Percentiles rank a stretch among this genome's conserved stretches.
phyloP scores from a whole-genome alignment of 495 filamentous ascomycete genomes.

The Aspergillus saccharolyticus region DNA sequence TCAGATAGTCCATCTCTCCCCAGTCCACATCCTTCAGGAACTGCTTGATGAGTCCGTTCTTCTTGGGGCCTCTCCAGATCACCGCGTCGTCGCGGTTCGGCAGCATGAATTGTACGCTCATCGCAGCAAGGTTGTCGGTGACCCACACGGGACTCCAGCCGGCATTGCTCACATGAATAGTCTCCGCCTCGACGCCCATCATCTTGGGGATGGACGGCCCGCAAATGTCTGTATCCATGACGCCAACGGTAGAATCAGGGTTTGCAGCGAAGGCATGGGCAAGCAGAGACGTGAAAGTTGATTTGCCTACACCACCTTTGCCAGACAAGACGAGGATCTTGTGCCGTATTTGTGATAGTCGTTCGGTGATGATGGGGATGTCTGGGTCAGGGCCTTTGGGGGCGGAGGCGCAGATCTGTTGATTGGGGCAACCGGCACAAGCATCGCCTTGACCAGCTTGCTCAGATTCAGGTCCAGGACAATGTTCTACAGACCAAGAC shows the following conservation, averaged over 20 bases:
- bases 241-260: slow-evolving; percentile 67
- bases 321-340: slow-evolving; percentile 90
- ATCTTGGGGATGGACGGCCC: slow-evolving; percentile 94
- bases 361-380: slow-evolving; percentile 77
- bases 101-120: slow-evolving; percentile 98
- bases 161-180: slow-evolving; percentile 74
- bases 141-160: slow-evolving; percentile 97
- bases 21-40: slow-evolving; percentile 97
- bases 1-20: slow-evolving; percentile 87
- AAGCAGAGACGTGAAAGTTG: slow-evolving; percentile 81
- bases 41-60: slow-evolving; percentile 96
- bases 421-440: slow-evolving; percentile 92
- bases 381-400: slow-evolving; percentile 97
- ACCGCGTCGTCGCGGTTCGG: slow-evolving; percentile 88
- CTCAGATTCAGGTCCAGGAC: slow-evolving; percentile 87
- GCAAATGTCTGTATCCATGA: slow-evolving; percentile 97
- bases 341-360: slow-evolving; percentile 74
- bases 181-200: slow-evolving; percentile 92
- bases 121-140: slow-evolving; percentile 81
- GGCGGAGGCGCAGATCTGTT: slow-evolving; percentile 86
- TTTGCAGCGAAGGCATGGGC: slow-evolving; percentile 82
- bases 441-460: slow-evolving; percentile 80
- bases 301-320: slow-evolving; percentile 96
- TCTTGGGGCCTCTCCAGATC: slow-evolving; percentile 96
- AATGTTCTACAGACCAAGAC: slow-evolving; percentile 59